Base-by-base conservation (phyloP, 805 yeast genomes). In the Priceomyces medius region DNA sequence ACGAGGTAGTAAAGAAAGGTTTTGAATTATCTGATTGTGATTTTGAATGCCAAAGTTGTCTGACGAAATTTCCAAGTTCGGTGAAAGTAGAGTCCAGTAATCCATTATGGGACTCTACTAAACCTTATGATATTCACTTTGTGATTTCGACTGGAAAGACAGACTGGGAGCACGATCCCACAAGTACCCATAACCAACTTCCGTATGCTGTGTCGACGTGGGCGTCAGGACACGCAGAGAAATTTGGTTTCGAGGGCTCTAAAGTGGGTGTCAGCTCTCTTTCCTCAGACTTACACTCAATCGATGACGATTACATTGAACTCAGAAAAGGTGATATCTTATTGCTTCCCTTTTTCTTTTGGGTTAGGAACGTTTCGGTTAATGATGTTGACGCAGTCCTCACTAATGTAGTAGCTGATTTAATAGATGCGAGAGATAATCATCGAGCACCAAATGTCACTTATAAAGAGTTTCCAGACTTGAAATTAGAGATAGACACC, bases 91-190 rank as follows among this genome's bases (percentile, higher is more conserved):
- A 57, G 20, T 67, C 56, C 16, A 68, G 63, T 37, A 41, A 69
- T 53, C 17, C 55, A 49, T 55, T 89, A 20, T 88, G 85, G 79
- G 82, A 84, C 44, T 73, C 90, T 4, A 81, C 95, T 0, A 76
- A 74, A 47, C 81, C 85, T 1, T 80, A 80, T 33, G 83, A 81
- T 2, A 56, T 84, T 18, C 97, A 90, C 50, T 66, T 88, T 17
- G 64, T 91, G 24, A 81, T 90, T 0, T 85, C 96, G 2, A 89
- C 97, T 0, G 95, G 93, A 8, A 81, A 81, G 50, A 58, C 77
- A 0, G 95, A 91, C 61, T 91, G 99, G 99, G 68, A 64, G 12
- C 91, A 79, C 46, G 85, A 85, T 54, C 87, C 96, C 2, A 69
- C 71, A 7, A 77, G 73, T 21, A 55, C 40, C 10, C 39, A 55